Evolutionary conservation across 805 yeast genomes (phyloP).

Genomic region (Aciculoconidium aculeatum): DNA sequence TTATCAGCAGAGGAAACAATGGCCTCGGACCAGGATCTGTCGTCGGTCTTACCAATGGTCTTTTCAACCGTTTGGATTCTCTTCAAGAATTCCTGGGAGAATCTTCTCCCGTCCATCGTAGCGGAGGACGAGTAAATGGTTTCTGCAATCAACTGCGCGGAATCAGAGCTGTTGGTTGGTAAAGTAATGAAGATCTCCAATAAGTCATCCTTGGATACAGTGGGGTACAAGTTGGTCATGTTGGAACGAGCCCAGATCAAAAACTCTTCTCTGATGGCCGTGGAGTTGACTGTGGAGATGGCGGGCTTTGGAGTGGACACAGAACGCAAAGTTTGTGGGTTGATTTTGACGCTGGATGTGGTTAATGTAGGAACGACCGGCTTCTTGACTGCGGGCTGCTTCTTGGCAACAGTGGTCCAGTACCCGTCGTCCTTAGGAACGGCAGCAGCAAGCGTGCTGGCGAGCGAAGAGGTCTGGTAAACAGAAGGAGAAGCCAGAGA

Average conservation of each 20-base stretch:
- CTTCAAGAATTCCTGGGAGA: conserved; percentile 84
- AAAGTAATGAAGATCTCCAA: conserved; percentile 73
- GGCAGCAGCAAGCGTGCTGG: conserved; percentile 26
- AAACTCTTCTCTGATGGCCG: conserved; percentile 47
- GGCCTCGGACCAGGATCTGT: conserved; percentile 70
- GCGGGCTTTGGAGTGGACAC: conserved; percentile 29
- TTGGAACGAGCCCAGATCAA: conserved; percentile 67
- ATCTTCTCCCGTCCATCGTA: conserved; percentile 90
- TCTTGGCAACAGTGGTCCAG: conserved; percentile 37
- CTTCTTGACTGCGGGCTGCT: conserved; percentile 31
- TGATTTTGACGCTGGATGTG: conserved; percentile 15
- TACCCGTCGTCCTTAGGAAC: conserved; percentile 23
- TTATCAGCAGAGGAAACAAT: conserved; percentile 40
- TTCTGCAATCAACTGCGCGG: conserved; percentile 83
- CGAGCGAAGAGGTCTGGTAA: conserved; percentile 22
- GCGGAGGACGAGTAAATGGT: conserved; percentile 84
- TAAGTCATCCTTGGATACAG: conserved; percentile 74
- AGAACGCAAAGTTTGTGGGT: conserved; percentile 32
- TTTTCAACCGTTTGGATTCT: conserved; percentile 71
- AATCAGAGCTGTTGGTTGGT: conserved; percentile 63
- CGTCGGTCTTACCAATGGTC: conserved; percentile 31
- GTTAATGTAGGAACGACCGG: conserved; percentile 10
- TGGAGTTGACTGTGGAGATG: conserved; percentile 17
- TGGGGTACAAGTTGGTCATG: conserved; percentile 60
- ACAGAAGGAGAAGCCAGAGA: conserved; percentile 4